A percentile compares a stretch with the other conserved stretches of the same genome.
phyloP scores from a whole-genome alignment of 1,139 yeast genomes.

The Lodderomyces theae region DNA sequence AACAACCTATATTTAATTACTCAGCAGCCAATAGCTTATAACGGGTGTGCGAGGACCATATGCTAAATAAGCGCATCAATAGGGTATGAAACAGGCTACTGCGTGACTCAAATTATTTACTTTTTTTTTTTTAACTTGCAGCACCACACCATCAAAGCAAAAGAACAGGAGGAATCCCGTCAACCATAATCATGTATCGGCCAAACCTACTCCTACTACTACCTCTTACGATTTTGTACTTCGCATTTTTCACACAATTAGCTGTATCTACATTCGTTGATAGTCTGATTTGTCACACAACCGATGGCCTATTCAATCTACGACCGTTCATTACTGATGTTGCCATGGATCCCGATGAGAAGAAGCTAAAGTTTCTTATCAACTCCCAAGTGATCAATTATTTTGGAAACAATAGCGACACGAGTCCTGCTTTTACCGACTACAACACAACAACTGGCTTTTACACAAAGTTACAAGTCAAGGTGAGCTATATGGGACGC shows the following conservation, averaged over 20 bases:
- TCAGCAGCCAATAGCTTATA: no score
- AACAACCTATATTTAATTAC: no score
- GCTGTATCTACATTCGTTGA: conserved; percentile 20
- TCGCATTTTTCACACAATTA: neutral
- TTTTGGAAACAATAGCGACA: conserved; percentile 86
- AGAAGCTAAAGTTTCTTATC: conserved; percentile 37
- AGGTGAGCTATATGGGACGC: conserved; percentile 44
- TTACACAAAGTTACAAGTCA: conserved; percentile 49
- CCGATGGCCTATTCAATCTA: conserved; percentile 15
- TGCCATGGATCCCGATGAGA: conserved; percentile 33
- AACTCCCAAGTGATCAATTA: conserved; percentile 38
- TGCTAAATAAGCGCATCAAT: no score
- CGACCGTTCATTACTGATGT: conserved; percentile 41
- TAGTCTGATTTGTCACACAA: conserved; percentile 17
- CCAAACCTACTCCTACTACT: neutral
- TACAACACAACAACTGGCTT: conserved; percentile 44
- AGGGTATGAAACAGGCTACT: no score
- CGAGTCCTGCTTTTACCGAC: conserved; percentile 52
- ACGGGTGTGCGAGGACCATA: no score
- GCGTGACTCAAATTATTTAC: no score
- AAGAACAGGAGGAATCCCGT: neutral
- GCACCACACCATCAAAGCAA: neutral
- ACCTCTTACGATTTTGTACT: neutral
- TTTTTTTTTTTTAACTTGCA: no score
- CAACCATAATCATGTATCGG: neutral